Percentiles rank a stretch among this genome's conserved stretches.
These are phyloP conservation scores for Ophiosphaerella narmari DNA, from an alignment of 2,329 filamentous ascomycete species.

Conservation along the genomic window DNA sequence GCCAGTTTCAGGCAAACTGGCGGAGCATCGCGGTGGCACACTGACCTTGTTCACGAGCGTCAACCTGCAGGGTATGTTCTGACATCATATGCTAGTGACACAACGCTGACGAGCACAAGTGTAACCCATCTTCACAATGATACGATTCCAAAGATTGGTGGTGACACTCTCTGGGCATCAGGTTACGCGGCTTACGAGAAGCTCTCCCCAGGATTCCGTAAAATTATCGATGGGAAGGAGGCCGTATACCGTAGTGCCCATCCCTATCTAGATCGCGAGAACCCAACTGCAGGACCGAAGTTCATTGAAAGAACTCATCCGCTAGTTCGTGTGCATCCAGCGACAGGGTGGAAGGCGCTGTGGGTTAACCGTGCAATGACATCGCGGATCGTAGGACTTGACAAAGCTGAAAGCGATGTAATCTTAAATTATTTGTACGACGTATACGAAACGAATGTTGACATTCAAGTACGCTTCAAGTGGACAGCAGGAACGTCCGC, in stretches of 20 bases:
- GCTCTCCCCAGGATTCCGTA: conserved; percentile 70
- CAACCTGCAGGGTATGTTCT: conserved; percentile 63
- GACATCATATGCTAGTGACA: neutral
- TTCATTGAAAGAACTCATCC: conserved; percentile 71
- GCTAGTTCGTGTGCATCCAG: conserved; percentile 71
- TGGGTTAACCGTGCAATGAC: conserved; percentile 76
- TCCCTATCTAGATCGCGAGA: conserved; percentile 67
- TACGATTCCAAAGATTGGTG: conserved; percentile 66
- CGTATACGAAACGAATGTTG: conserved; percentile 70
- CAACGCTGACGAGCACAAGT: conserved; percentile 12
- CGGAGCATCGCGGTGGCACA: conserved; percentile 71
- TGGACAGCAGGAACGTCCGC: conserved; percentile 71
- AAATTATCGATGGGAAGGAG: conserved; percentile 68
- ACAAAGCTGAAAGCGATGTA: conserved; percentile 69
- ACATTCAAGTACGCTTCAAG: conserved; percentile 73
- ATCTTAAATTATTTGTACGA: conserved; percentile 70
- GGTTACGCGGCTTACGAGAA: conserved; percentile 75
- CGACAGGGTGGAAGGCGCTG: conserved; percentile 74
- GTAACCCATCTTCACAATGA: conserved; percentile 74
- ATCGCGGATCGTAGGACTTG: conserved; percentile 68
- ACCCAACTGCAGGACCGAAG: conserved; percentile 66
- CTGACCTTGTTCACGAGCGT: conserved; percentile 71
- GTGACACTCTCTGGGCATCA: conserved; percentile 74
- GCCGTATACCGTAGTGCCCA: conserved; percentile 71
- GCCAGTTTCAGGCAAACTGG: conserved; percentile 70